These are phyloP conservation scores for Aspergillus cavernicola DNA, from an alignment of 495 filamentous ascomycete species.

Conservation along the genomic window DNA sequence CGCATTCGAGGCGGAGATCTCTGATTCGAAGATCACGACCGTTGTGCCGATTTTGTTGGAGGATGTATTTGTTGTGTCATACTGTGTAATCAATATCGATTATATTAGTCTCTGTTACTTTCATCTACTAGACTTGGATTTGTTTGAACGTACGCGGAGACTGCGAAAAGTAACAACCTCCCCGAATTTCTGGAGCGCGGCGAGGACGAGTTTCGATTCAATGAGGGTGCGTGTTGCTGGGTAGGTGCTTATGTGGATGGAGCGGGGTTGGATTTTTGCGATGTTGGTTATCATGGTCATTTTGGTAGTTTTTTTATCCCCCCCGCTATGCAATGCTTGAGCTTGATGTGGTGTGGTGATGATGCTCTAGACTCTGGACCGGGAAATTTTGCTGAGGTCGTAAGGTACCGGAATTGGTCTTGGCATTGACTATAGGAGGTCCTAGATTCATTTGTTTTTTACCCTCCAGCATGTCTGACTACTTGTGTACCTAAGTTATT, in stretches of 20 bases:
- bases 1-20: slow-evolving; percentile 31
- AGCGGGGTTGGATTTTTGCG: slow-evolving; percentile 14
- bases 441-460: too few relatives aligned
- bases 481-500: too few relatives aligned
- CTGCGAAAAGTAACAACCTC: slow-evolving; percentile 73
- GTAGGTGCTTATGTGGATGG: slow-evolving; percentile 59
- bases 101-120: too few relatives aligned
- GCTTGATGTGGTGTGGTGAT: neutral
- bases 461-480: too few relatives aligned
- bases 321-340: neutral
- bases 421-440: too few relatives aligned
- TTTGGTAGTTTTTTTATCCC: too few relatives aligned
- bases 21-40: slow-evolving; percentile 34
- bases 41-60: slow-evolving; percentile 12
- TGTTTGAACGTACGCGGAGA: slow-evolving; percentile 60
- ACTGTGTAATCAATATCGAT: slow-evolving; percentile 11
- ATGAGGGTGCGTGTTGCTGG: slow-evolving; percentile 61
- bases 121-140: too few relatives aligned
- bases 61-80: slow-evolving; percentile 19
- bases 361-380: too few relatives aligned
- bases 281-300: slow-evolving; percentile 17
- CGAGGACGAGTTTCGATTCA: slow-evolving; percentile 69
- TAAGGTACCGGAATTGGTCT: too few relatives aligned
- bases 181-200: slow-evolving; percentile 69
- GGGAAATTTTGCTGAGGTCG: too few relatives aligned